These are phyloP conservation scores for Collybia sordida DNA, from an alignment of 768 basidiomycete genomes.

Conservation along the genomic window DNA sequence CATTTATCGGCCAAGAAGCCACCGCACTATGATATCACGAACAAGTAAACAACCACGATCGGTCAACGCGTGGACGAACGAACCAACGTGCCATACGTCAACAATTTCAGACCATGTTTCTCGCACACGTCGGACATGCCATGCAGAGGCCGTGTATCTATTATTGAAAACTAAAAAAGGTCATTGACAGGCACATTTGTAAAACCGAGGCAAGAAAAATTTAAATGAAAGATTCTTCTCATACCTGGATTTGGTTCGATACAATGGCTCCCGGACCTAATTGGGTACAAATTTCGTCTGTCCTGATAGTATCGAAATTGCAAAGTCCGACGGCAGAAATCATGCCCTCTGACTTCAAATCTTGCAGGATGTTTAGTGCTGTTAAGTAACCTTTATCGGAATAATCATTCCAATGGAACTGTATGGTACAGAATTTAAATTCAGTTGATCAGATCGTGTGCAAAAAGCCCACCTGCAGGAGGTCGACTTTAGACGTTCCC, in stretches of 20 bases:
- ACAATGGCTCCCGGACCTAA: slow-evolving; percentile 71
- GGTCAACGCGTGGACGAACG: slow-evolving; percentile 20
- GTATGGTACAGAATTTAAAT: not conserved
- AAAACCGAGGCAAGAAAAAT: not conserved
- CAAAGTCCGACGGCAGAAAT: slow-evolving; percentile 73
- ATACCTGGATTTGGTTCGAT: slow-evolving; percentile 83
- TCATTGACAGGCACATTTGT: not conserved
- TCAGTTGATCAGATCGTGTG: not conserved
- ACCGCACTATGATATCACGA: slow-evolving; percentile 58
- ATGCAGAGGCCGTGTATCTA: slow-evolving; percentile 75
- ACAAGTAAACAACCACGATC: not conserved
- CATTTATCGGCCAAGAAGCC: slow-evolving; percentile 80
- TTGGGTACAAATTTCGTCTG: slow-evolving; percentile 78
- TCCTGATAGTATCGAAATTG: slow-evolving; percentile 76
- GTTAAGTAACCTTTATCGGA: slow-evolving; percentile 41
- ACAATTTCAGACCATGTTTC: slow-evolving; percentile 68
- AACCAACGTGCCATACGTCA: slow-evolving; percentile 83
- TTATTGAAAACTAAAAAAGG: slow-evolving; percentile 66
- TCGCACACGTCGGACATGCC: slow-evolving; percentile 78
- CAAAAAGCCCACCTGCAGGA: slow-evolving; percentile 58
- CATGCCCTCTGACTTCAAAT: slow-evolving; percentile 57
- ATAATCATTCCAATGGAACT: slow-evolving; percentile 87
- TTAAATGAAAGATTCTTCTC: slow-evolving; percentile 2
- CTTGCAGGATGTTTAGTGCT: slow-evolving; percentile 50
- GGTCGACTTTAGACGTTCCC: slow-evolving; percentile 57